phyloP scores from a whole-genome alignment of 768 basidiomycete species.

The Panaeolus papilionaceus region DNA sequence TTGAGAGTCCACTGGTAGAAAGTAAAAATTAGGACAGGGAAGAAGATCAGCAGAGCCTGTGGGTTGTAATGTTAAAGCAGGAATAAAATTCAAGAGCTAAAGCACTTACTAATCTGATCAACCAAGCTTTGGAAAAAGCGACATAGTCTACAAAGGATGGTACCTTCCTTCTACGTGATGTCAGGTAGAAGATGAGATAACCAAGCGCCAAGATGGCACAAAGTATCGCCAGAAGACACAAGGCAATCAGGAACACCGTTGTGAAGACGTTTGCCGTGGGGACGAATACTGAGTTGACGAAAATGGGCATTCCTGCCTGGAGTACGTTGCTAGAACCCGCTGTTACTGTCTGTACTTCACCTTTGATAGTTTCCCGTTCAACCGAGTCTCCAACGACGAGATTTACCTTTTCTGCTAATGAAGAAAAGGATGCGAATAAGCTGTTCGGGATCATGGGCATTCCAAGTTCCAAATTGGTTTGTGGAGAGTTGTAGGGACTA shows the following conservation, averaged over 20 bases:
- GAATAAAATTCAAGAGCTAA: conserved; percentile 12
- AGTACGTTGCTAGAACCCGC: conserved; percentile 67
- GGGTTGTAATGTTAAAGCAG: conserved; percentile 15
- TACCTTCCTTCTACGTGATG: conserved; percentile 35
- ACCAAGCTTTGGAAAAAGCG: conserved; percentile 63
- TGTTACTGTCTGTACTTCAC: conserved; percentile 71
- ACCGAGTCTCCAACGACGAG: neutral
- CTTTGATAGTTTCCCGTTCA: conserved; percentile 31
- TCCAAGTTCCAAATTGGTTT: conserved; percentile 16
- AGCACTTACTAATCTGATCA: conserved; percentile 65
- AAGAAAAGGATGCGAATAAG: neutral
- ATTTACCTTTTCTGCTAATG: neutral
- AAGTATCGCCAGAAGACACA: conserved; percentile 72
- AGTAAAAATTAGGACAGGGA: conserved; percentile 78
- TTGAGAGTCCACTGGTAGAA: conserved; percentile 92
- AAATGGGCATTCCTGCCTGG: conserved; percentile 83
- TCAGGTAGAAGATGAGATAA: conserved; percentile 48
- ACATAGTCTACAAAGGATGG: conserved; percentile 41
- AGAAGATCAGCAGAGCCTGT: conserved; percentile 67
- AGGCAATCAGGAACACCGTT: conserved; percentile 78
- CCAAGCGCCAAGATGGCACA: conserved; percentile 56
- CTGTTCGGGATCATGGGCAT: neutral
- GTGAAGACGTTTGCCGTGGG: conserved; percentile 89
- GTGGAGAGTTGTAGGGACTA: conserved; percentile 72
- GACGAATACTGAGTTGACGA: conserved; percentile 77